Evolutionary conservation across 2,329 filamentous ascomycete genomes (phyloP), one percentile per base, ranked within the genome.

Genomic region (Beauveria bassiana): DNA sequence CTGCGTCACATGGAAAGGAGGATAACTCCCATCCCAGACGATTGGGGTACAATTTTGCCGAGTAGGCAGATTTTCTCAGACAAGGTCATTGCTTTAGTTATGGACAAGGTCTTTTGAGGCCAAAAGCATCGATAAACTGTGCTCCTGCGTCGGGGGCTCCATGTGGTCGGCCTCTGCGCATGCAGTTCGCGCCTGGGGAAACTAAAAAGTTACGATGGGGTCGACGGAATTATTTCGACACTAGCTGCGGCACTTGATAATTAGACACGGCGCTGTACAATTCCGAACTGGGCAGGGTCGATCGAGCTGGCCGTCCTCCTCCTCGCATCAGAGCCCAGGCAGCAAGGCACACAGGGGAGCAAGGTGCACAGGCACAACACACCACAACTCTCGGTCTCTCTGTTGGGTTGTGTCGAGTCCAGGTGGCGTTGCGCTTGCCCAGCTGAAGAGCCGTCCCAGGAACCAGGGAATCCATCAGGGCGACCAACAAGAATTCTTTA

Each of bases 1-100:
- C 38, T 59, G 56, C 56, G 38, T 59, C 56, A 59, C 56, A 59
- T 59, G 56, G 46, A 16, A 59, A 43, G 46, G 22, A 43, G 8
- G 8, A 59, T 42, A 26, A 31, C 46, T 34, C 34, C 38, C n/a
- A 43, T 43, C 34, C 31, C 56, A 20, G n/a, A 42, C n/a, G 31
- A 34, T 50, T 50, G 28, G 28, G 28, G n/a, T 20, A 47, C 42
- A 55, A 16, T 46, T 20, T 20, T 49, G 43, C 20, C 26, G n/a
- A 24, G 54, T 26, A 26, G 28, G 16, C 55, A 58, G 56, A 51
- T 59, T 57, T 28, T 28, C 43, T 22, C 26, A 47, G 45, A 59
- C 43, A 42, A 34, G 14, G 24, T 20, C 31, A 50, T 59, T 31
- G 56, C 46, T 28, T 49, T 47, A 12, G 22, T 22, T 26, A 26